phyloP scores from a whole-genome alignment of 2,329 filamentous ascomycete species.

The Arthroderma sp. region DNA sequence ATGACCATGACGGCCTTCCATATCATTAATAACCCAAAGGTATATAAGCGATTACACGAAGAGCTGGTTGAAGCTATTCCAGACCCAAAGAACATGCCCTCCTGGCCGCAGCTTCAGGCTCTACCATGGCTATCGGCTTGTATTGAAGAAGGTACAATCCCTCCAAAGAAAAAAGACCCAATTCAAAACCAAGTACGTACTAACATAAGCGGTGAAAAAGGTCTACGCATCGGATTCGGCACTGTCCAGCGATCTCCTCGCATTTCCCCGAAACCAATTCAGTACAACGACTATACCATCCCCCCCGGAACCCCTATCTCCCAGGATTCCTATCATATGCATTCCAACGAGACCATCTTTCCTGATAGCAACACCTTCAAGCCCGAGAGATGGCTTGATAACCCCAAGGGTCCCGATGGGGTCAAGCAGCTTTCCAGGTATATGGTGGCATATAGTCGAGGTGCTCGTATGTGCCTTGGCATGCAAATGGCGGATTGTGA shows the following conservation, averaged over 20 bases:
- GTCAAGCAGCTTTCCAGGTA: conserved; percentile 14
- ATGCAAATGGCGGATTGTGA: conserved; percentile 18
- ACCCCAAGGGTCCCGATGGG: conserved; percentile 7
- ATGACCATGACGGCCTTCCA: conserved; percentile 17
- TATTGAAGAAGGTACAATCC: not conserved
- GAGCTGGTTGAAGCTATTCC: conserved; percentile 16
- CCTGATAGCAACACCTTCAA: conserved; percentile 15
- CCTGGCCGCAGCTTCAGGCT: not conserved
- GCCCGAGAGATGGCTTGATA: conserved; percentile 20
- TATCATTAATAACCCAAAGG: conserved; percentile 13
- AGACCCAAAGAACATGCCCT: conserved; percentile 1
- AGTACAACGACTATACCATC: conserved; percentile 11
- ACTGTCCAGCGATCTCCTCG: conserved; percentile 13
- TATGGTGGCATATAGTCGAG: conserved; percentile 24
- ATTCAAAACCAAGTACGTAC: not conserved
- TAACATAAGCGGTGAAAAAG: conserved; percentile 16
- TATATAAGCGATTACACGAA: conserved; percentile 12
- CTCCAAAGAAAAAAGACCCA: not conserved
- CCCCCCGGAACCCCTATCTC: conserved; percentile 7
- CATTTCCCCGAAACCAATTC: conserved; percentile 10
- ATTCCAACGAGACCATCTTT: conserved; percentile 17
- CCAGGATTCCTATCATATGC: conserved; percentile 3
- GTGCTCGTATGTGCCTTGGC: conserved; percentile 32
- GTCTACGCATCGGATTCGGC: conserved; percentile 13
- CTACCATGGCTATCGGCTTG: not conserved